Evolutionary conservation across 108 stramenopile genomes (phyloP).

Genomic region (Epipyxis sp.): DNA sequence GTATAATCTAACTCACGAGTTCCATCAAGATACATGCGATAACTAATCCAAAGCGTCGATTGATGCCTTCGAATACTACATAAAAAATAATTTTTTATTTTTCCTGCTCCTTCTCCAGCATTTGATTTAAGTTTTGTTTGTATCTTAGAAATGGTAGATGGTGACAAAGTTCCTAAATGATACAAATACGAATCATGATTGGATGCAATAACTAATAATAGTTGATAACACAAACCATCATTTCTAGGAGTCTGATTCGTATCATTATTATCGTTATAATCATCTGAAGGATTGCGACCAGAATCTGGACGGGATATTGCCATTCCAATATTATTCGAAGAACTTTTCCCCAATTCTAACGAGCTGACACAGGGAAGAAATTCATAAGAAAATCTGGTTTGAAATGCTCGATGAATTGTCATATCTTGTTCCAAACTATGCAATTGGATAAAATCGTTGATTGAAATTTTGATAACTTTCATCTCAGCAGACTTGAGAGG

Average conservation of each 20-base stretch:
- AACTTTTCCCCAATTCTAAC: neutral
- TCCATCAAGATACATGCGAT: conserved; percentile 14
- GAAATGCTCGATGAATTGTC: conserved; percentile 8
- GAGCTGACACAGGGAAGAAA: neutral
- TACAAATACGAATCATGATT: neutral
- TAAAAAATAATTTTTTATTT: neutral
- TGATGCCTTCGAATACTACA: conserved; percentile 13
- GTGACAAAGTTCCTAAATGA: neutral
- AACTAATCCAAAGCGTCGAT: neutral
- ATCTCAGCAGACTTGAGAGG: neutral
- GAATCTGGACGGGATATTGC: neutral
- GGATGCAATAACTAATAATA: neutral
- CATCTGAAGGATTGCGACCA: neutral
- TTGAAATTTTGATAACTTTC: neutral
- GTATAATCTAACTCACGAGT: neutral
- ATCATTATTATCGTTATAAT: no score
- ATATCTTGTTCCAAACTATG: neutral
- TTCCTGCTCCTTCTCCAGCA: neutral
- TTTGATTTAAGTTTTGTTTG: neutral
- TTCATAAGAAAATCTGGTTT: neutral
- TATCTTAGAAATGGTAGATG: neutral
- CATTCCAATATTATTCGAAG: neutral
- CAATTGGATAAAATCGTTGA: neutral
- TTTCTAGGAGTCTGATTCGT: no score
- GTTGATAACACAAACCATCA: no score